Conservation (phyloP, 768 basidiomycete genomes). For the Jaapia argillacea region DNA sequence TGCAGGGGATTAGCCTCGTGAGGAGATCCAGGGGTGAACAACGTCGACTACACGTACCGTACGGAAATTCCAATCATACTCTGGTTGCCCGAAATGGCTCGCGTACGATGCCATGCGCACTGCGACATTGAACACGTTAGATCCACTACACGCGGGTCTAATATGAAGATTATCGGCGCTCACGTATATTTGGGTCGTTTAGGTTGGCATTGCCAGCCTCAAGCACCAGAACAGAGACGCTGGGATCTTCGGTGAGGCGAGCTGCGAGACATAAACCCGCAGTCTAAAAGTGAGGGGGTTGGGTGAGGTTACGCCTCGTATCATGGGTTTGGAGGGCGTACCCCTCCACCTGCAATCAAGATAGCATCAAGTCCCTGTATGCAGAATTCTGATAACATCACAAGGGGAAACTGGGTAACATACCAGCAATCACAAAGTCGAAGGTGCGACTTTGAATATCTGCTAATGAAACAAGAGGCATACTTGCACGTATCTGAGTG, state of each 20-base stretch:
- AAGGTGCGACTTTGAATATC: too few relatives aligned
- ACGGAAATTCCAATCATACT: slow-evolving; percentile 11
- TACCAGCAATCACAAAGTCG: too few relatives aligned
- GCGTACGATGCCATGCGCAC: neutral
- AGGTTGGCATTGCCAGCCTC: slow-evolving; percentile 21
- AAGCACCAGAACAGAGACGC: slow-evolving; percentile 29
- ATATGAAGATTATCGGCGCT: neutral
- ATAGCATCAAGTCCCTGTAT: too few relatives aligned
- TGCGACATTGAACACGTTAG: neutral
- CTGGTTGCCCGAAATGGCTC: slow-evolving; percentile 7
- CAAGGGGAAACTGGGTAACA: too few relatives aligned
- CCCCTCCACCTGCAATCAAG: too few relatives aligned
- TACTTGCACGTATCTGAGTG: too few relatives aligned
- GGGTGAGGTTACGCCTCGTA: too few relatives aligned
- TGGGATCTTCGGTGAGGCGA: slow-evolving; percentile 30
- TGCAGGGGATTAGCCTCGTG: neutral
- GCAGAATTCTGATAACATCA: too few relatives aligned
- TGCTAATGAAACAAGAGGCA: too few relatives aligned
- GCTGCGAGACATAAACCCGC: slow-evolving; percentile 29
- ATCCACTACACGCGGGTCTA: neutral
- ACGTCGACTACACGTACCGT: slow-evolving; percentile 9
- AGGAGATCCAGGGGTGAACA: neutral
- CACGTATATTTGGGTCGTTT: neutral
- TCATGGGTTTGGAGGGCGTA: too few relatives aligned
- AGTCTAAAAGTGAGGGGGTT: too few relatives aligned